Evolutionary conservation across 257 asterid genomes (phyloP).

Genomic region (Primulina huaijiensis): DNA sequence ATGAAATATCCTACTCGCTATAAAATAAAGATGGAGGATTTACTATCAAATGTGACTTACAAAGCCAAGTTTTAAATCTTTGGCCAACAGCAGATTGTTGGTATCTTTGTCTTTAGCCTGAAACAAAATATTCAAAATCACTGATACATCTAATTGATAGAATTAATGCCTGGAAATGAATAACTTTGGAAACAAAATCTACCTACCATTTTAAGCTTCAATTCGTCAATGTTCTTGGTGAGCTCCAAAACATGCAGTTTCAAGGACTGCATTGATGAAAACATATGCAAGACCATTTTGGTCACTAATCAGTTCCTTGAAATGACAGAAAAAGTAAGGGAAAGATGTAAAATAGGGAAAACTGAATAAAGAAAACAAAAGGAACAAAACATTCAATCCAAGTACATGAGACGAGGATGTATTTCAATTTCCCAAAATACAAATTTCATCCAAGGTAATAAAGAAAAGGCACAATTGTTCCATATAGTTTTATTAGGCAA

Average conservation of each 20-base stretch:
- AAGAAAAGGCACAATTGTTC: background rate
- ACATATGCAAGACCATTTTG: conserved; percentile 25
- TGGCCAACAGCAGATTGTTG: conserved; percentile 27
- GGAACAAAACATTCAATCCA: conserved; percentile 7
- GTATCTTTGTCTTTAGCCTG: conserved; percentile 52
- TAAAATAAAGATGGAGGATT: conserved; percentile 12
- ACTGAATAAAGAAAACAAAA: conserved; percentile 7
- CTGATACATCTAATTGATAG: conserved; percentile 11
- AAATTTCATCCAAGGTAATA: background rate
- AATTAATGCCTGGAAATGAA: conserved; percentile 21
- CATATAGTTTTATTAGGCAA: conserved; percentile 13
- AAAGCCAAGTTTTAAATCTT: conserved; percentile 33
- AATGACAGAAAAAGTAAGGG: conserved; percentile 14
- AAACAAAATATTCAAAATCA: conserved; percentile 26
- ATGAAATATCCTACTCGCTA: conserved; percentile 14
- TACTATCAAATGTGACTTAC: conserved; percentile 28
- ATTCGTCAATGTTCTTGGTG: conserved; percentile 52
- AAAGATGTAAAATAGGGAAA: background rate
- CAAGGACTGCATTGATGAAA: conserved; percentile 73
- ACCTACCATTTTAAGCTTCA: conserved; percentile 74
- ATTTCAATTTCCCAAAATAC: background rate
- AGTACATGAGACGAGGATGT: background rate
- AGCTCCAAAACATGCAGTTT: conserved; percentile 87
- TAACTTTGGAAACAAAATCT: conserved; percentile 18
- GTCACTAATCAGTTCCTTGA: conserved; percentile 19